Conservation (phyloP, 352 stramenopile genomes). For the Elongisporangium undulatum region DNA sequence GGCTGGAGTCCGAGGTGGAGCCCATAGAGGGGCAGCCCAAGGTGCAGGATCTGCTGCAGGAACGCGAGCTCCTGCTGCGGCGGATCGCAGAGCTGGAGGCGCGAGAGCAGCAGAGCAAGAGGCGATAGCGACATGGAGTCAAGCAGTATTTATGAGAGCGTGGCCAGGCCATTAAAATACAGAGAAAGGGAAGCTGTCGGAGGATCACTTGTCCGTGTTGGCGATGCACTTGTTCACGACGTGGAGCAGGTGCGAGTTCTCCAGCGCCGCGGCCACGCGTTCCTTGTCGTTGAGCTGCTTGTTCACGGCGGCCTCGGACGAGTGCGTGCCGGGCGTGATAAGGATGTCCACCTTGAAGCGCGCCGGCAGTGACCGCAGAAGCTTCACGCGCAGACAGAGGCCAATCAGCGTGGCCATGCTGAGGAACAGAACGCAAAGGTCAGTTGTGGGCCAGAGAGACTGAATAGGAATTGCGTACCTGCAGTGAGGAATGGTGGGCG, state of each 20-base stretch:
- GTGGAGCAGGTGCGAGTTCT: slow-evolving; percentile 94
- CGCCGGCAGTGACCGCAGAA: slow-evolving; percentile 90
- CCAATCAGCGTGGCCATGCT: slow-evolving; percentile 97
- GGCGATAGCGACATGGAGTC: slow-evolving; percentile 9
- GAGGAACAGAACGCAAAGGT: not conserved
- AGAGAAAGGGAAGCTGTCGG: not conserved
- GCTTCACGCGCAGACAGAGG: slow-evolving; percentile 94
- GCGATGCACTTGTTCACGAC: slow-evolving; percentile 97
- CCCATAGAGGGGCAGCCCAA: slow-evolving; percentile 2
- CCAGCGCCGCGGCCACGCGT: slow-evolving; percentile 92
- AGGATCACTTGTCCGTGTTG: slow-evolving; percentile 80
- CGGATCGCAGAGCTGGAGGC: slow-evolving; percentile 36
- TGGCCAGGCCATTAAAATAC: slow-evolving; percentile 4
- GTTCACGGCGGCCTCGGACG: slow-evolving; percentile 94
- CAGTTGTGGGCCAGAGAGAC: not conserved
- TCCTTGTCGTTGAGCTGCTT: slow-evolving; percentile 98
- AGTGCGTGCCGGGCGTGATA: slow-evolving; percentile 94
- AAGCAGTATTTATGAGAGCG: slow-evolving; percentile 23
- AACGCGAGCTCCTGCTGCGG: slow-evolving; percentile 27
- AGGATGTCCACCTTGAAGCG: slow-evolving; percentile 94
- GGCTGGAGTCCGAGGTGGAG: not conserved
- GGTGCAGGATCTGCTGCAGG: slow-evolving; percentile 23
- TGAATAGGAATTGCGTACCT: slow-evolving; percentile 23
- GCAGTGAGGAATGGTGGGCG: slow-evolving; percentile 97
- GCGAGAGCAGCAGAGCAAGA: slow-evolving; percentile 2